Percentiles rank a stretch among this genome's conserved stretches.
Evolutionary conservation across 257 asterid species (phyloP).

Genomic region (Rauvolfia tetraphylla): DNA sequence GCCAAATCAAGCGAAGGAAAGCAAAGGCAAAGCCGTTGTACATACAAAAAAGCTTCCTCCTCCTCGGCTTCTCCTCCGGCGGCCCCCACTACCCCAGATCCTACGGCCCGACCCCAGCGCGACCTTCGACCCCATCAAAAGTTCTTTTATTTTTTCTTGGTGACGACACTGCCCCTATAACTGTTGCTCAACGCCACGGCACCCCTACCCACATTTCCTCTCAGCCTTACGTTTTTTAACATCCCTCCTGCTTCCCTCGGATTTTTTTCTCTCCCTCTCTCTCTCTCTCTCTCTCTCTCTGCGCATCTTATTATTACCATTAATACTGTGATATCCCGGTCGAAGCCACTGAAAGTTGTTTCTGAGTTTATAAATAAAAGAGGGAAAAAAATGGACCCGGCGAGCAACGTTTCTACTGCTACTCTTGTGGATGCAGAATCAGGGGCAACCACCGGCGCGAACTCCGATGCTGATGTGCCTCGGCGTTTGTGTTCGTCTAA

Average conservation of each 20-base stretch:
- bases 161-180: slow-evolving; percentile 17
- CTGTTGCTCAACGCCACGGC: slow-evolving; percentile 65
- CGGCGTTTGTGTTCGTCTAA: slow-evolving; percentile 29
- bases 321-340: background rate
- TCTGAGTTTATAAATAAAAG: background rate
- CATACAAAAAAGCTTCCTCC: background rate
- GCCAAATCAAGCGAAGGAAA: slow-evolving; percentile 9
- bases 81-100: background rate
- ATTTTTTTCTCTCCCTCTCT: slow-evolving; percentile 7
- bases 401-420: background rate
- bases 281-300: background rate
- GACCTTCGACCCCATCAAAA: background rate
- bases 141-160: slow-evolving; percentile 4
- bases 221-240: slow-evolving; percentile 36
- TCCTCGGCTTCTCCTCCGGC: background rate
- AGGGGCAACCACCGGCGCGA: slow-evolving; percentile 21
- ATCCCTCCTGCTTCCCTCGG: slow-evolving; percentile 3
- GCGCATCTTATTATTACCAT: background rate
- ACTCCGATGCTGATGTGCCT: slow-evolving; percentile 29
- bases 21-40: background rate
- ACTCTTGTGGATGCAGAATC: slow-evolving; percentile 16
- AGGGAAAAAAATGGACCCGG: slow-evolving; percentile 9
- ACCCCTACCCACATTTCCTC: slow-evolving; percentile 13
- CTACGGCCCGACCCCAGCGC: background rate
- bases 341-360: background rate